phyloP scores from a whole-genome alignment of 2,329 filamentous ascomycete species.

The Fusarium armeniacum region DNA sequence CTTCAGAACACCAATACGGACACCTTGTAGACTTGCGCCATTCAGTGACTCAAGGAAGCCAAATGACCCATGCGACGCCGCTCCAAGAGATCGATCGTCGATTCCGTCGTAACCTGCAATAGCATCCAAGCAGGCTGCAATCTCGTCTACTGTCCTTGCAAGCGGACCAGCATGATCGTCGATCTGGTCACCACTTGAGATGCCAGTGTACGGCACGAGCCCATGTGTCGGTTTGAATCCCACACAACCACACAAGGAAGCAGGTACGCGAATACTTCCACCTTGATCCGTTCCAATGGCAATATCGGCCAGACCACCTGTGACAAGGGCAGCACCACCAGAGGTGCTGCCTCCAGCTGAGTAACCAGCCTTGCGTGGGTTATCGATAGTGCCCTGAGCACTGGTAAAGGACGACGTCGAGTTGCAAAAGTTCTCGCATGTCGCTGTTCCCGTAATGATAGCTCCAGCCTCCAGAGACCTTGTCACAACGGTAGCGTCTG shows the following conservation, averaged over 20 bases:
- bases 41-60: conserved; percentile 17
- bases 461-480: conserved; percentile 65
- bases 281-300: conserved; percentile 65
- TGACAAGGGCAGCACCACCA: conserved; percentile 62
- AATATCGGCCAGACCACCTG: conserved; percentile 59
- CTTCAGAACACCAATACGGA: conserved; percentile 60
- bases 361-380: conserved; percentile 61
- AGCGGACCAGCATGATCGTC: conserved; percentile 66
- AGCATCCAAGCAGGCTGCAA: conserved; percentile 59
- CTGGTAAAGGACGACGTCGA: conserved; percentile 63
- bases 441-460: conserved; percentile 63
- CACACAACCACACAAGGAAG: conserved; percentile 57
- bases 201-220: conserved; percentile 65
- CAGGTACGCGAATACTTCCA: conserved; percentile 62
- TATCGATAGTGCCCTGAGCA: conserved; percentile 62
- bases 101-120: conserved; percentile 64
- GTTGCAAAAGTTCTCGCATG: conserved; percentile 68
- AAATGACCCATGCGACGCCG: conserved; percentile 50
- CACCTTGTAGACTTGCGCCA: conserved; percentile 30
- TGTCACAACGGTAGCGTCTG: conserved; percentile 68
- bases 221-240: conserved; percentile 67
- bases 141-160: conserved; percentile 57
- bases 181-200: conserved; percentile 62
- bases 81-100: conserved; percentile 60
- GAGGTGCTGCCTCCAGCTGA: conserved; percentile 65